Evolutionary conservation across 2,329 filamentous ascomycete genomes (phyloP), one percentile per base, ranked within the genome.

Genomic region (Paraphoma chrysanthemicola): DNA sequence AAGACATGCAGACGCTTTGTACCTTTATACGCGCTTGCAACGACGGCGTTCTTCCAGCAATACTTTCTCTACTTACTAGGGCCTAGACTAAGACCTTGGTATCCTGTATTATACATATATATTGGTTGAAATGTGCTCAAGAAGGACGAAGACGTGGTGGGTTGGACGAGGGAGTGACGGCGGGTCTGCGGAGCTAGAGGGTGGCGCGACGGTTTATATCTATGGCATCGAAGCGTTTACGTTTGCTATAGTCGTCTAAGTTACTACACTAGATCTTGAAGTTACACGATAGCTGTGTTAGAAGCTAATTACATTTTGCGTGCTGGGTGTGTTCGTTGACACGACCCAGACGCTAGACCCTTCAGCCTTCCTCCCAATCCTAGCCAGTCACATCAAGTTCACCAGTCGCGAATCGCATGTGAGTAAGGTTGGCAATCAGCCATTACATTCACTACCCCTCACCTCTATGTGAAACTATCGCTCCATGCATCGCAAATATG

Each of bases 1-100:
- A 57, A 53, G 50, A 59, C 56, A 63, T 60, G 50, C 50, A 53
- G 52, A 61, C 33, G 36, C 42, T 54, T 50, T 53, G 51, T 38
- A 51, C 43, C 51, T 58, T 58, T 48, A 39, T 51, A 44, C 29
- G 43, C 28, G 55, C 55, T 47, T 54, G 47, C 46, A 58, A 51
- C 48, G 44, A 58, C 29, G 51, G 42, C 55, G 51, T 44, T 44
- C 47, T 46, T 23, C n/a, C 17, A 31, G 47, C 51, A 30, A 54
- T 44, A 51, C 47, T 44, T 16, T 57, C 29, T 47, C 57, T 41
- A 47, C 57, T 57, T 55, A 47, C 54, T 39, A 44, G 54, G 50
- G 51, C 57, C 38, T 48, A 54, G 45, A 41, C 38, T 41, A 7
- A n/a, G 38, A 41, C 38, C 38, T 41, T 41, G n/a, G 38, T 41